Evolutionary conservation across 805 yeast genomes (phyloP).

Genomic region (Yarrowia sp.): DNA sequence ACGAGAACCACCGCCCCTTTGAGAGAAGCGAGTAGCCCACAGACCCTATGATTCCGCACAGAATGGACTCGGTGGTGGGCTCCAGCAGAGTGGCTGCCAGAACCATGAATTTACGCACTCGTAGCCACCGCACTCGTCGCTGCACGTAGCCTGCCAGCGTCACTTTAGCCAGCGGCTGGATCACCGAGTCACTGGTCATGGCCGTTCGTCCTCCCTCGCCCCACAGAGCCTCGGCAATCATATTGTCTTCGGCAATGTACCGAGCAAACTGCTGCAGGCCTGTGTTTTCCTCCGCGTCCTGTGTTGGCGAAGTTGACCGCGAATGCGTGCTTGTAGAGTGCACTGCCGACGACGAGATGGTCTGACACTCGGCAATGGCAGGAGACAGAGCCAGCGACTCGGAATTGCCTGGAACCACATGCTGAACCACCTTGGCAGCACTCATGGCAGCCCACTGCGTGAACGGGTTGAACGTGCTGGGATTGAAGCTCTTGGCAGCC

Average conservation of each 20-base stretch:
- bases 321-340: not conserved
- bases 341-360: conserved; percentile 18
- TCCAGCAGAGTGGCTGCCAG: conserved; percentile 77
- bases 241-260: conserved; percentile 88
- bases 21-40: conserved; percentile 52
- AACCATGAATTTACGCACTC: conserved; percentile 87
- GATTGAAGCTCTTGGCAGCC: conserved; percentile 30
- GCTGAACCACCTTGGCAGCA: not conserved
- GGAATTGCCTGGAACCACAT: not conserved
- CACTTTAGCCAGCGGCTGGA: conserved; percentile 61
- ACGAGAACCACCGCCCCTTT: conserved; percentile 32
- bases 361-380: not conserved
- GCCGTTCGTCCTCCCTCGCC: conserved; percentile 64
- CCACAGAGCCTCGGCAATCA: conserved; percentile 88
- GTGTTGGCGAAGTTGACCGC: not conserved
- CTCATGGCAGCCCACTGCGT: conserved; percentile 19
- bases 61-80: conserved; percentile 76
- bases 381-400: not conserved
- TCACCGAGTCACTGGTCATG: conserved; percentile 70
- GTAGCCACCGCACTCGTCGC: conserved; percentile 77
- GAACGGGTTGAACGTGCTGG: conserved; percentile 29
- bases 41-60: conserved; percentile 65
- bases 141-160: conserved; percentile 53
- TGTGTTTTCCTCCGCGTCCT: not conserved
- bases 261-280: conserved; percentile 70